These are phyloP conservation scores for Vitis hybrid DNA, from an alignment of 177 flowering plant genomes.

Conservation along the genomic window DNA sequence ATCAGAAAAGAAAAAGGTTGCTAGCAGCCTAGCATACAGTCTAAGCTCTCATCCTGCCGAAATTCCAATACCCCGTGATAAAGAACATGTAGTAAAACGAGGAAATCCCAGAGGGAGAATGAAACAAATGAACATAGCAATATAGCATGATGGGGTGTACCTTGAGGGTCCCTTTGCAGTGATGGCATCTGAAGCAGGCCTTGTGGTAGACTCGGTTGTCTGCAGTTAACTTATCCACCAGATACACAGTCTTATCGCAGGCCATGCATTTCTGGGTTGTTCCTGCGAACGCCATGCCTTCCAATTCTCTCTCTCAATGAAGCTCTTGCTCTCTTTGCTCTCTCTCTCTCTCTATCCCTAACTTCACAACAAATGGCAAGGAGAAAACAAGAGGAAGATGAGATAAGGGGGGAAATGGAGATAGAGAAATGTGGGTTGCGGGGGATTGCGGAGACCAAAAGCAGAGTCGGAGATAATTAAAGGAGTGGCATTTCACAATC, in stretches of 20 bases:
- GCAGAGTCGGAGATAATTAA: slow-evolving; percentile 24
- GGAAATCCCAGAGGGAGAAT: not conserved
- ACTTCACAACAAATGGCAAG: not conserved
- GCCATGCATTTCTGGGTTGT: slow-evolving; percentile 97
- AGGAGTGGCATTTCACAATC: slow-evolving; percentile 23
- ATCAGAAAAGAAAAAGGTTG: no score
- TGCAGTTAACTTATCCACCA: slow-evolving; percentile 88
- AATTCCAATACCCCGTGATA: not conserved
- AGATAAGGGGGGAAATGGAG: slow-evolving; percentile 8
- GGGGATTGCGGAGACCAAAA: slow-evolving; percentile 38
- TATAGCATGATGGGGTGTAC: slow-evolving; percentile 21
- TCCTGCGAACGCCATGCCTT: slow-evolving; percentile 84
- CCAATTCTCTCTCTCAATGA: not conserved
- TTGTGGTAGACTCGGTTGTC: slow-evolving; percentile 87
- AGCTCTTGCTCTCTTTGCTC: not conserved
- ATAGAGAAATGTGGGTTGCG: slow-evolving; percentile 20
- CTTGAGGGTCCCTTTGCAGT: slow-evolving; percentile 96
- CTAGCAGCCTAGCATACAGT: no score
- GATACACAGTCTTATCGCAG: slow-evolving; percentile 94
- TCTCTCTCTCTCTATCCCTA: slow-evolving; percentile 2
- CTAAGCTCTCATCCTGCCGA: not conserved
- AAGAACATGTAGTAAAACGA: not conserved
- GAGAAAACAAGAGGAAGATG: slow-evolving; percentile 3
- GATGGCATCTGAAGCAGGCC: slow-evolving; percentile 95
- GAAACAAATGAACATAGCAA: not conserved